A percentile compares a stretch with the other conserved stretches of the same genome.
phyloP scores from a whole-genome alignment of 139 green algal genomes.

The Micractinium conductrix region DNA sequence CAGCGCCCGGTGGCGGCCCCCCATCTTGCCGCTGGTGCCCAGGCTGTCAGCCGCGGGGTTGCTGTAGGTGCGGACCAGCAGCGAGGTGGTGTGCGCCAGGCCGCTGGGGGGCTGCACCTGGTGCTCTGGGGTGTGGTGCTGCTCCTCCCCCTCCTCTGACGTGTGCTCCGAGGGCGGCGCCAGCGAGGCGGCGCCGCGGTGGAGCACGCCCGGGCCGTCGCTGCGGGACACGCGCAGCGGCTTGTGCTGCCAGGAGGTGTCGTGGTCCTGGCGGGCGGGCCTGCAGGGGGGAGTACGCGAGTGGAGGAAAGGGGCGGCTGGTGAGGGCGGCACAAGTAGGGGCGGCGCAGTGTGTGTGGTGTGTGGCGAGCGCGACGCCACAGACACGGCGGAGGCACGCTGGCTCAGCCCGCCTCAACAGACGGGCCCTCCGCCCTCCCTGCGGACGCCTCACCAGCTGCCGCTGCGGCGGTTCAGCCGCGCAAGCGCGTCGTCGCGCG shows the following conservation, averaged over 20 bases:
- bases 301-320: too few relatives aligned
- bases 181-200: background rate
- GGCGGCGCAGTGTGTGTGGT: too few relatives aligned
- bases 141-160: background rate
- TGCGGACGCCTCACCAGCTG: slow-evolving; percentile 5
- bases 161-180: too few relatives aligned
- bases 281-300: background rate
- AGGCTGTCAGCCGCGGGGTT: background rate
- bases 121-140: too few relatives aligned
- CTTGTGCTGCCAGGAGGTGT: slow-evolving; percentile 29
- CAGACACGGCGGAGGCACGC: too few relatives aligned
- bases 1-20: background rate
- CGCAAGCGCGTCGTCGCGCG: background rate
- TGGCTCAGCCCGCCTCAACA: too few relatives aligned
- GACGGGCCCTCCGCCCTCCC: too few relatives aligned
- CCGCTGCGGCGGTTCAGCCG: background rate
- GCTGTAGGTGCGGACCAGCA: slow-evolving; percentile 26
- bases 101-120: too few relatives aligned
- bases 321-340: background rate
- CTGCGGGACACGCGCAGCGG: background rate
- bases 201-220: background rate
- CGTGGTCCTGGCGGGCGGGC: background rate
- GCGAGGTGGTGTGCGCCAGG: too few relatives aligned
- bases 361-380: too few relatives aligned
- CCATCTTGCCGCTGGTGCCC: background rate